A percentile compares a stretch with the other conserved stretches of the same genome.
phyloP scores from a whole-genome alignment of 1,284 basidiomycete genomes.

The Meripilus lineatus region DNA sequence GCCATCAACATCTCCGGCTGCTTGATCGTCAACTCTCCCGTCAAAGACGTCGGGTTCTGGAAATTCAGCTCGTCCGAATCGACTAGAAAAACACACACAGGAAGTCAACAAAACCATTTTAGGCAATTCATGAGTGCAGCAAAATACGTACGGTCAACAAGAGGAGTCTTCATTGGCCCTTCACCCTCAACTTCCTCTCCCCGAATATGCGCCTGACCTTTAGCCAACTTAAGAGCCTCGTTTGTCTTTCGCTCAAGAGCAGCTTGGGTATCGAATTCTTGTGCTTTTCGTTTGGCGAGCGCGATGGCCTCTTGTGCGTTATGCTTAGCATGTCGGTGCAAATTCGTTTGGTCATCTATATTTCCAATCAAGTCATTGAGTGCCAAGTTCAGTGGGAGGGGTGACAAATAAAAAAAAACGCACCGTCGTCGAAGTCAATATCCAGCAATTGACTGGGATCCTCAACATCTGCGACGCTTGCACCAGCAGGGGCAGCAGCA shows the following conservation, averaged over 20 bases:
- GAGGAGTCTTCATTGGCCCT: constrained; percentile 27
- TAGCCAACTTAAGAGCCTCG: constrained; percentile 65
- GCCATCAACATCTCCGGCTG: constrained; percentile 98
- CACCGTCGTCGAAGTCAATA: constrained; percentile 94
- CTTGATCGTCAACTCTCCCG: constrained; percentile 78
- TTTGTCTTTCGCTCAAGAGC: constrained; percentile 80
- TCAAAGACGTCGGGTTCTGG: constrained; percentile 96
- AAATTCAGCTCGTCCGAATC: constrained; percentile 98
- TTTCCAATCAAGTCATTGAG: constrained; percentile 1
- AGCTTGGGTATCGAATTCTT: constrained; percentile 81
- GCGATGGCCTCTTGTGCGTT: constrained; percentile 91
- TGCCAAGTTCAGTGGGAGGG: background rate
- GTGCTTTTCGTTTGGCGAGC: constrained; percentile 77
- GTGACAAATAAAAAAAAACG: constrained; percentile 17
- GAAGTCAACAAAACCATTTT: constrained; percentile 1
- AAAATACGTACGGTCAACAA: constrained; percentile 62
- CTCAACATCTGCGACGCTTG: constrained; percentile 50
- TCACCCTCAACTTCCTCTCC: constrained; percentile 39
- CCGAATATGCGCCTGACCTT: constrained; percentile 56
- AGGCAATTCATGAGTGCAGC: too few relatives aligned
- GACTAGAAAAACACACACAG: constrained; percentile 41
- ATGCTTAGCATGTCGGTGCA: constrained; percentile 82
- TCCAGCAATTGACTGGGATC: constrained; percentile 59
- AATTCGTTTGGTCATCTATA: constrained; percentile 85
- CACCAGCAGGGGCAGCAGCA: constrained; percentile 50